These are phyloP conservation scores for Monascus purpureus DNA, from an alignment of 495 filamentous ascomycete species.

Conservation along the genomic window DNA sequence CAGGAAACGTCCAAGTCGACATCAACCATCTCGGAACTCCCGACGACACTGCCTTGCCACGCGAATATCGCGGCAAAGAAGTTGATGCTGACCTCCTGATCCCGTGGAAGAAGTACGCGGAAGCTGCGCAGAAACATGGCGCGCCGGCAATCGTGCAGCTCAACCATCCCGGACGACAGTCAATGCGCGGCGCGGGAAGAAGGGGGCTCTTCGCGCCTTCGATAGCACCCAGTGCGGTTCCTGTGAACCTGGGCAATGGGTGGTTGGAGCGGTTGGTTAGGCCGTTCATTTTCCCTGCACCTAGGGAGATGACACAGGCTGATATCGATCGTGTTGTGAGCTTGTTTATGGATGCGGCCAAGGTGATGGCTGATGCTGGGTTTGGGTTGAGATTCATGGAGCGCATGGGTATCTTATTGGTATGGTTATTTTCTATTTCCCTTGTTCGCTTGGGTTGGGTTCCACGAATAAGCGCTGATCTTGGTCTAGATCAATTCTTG, in stretches of 20 bases:
- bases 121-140: conserved; percentile 27
- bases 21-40: conserved; percentile 31
- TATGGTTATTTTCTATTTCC: conserved; percentile 10
- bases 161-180: conserved; percentile 46
- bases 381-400: conserved; percentile 43
- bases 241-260: conserved; percentile 23
- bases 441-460: neutral
- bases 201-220: conserved; percentile 30
- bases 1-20: conserved; percentile 46
- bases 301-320: conserved; percentile 30
- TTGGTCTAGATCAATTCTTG: conserved; percentile 25
- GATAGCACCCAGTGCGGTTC: conserved; percentile 33
- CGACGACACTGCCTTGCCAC: conserved; percentile 25
- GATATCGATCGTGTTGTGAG: conserved; percentile 35
- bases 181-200: conserved; percentile 26
- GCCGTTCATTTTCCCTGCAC: conserved; percentile 23
- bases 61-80: conserved; percentile 19
- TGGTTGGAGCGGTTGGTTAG: conserved; percentile 19
- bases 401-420: conserved; percentile 47
- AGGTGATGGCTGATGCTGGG: conserved; percentile 33
- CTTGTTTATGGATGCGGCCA: conserved; percentile 34
- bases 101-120: conserved; percentile 34
- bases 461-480: no score
- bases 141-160: conserved; percentile 41
- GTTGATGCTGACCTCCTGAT: conserved; percentile 15